A percentile compares a stretch with the other conserved stretches of the same genome.
Conservation (phyloP, 306 rosid genomes). For the Bauhinia variegata region DNA sequence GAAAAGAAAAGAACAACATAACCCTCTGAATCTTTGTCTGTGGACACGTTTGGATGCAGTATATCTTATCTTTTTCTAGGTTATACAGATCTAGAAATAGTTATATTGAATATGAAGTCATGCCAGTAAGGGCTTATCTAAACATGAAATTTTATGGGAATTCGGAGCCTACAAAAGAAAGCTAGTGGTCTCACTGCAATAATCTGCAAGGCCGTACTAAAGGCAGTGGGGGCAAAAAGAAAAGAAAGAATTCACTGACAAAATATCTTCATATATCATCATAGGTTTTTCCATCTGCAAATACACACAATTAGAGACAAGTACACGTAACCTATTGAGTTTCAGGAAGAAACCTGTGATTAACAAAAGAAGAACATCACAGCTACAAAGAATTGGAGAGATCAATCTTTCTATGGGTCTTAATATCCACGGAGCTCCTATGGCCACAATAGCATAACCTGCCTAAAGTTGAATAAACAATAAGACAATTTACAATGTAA, state of each 20-base stretch:
- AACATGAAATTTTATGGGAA: background rate
- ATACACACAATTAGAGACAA: conserved; percentile 16
- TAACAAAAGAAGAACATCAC: conserved; percentile 75
- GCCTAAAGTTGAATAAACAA: conserved; percentile 58
- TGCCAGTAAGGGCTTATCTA: background rate
- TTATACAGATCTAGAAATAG: background rate
- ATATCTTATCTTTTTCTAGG: background rate
- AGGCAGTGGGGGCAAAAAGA: too few relatives aligned
- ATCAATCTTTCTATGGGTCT: conserved; percentile 46
- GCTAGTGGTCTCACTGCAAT: background rate
- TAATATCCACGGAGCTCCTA: conserved; percentile 80
- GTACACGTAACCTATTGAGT: conserved; percentile 15
- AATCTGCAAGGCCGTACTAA: background rate
- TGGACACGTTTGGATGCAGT: background rate
- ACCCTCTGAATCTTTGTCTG: background rate
- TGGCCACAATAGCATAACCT: conserved; percentile 72
- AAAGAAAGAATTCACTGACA: too few relatives aligned
- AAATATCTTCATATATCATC: background rate
- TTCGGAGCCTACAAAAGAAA: background rate
- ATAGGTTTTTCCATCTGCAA: background rate
- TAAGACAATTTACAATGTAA: conserved; percentile 13
- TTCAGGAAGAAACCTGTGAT: conserved; percentile 65
- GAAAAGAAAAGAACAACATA: too few relatives aligned
- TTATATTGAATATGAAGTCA: conserved; percentile 1
- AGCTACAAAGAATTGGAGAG: conserved; percentile 78